Evolutionary conservation across 495 filamentous ascomycete genomes (phyloP).

Genomic region (Lophium mytilinum): DNA sequence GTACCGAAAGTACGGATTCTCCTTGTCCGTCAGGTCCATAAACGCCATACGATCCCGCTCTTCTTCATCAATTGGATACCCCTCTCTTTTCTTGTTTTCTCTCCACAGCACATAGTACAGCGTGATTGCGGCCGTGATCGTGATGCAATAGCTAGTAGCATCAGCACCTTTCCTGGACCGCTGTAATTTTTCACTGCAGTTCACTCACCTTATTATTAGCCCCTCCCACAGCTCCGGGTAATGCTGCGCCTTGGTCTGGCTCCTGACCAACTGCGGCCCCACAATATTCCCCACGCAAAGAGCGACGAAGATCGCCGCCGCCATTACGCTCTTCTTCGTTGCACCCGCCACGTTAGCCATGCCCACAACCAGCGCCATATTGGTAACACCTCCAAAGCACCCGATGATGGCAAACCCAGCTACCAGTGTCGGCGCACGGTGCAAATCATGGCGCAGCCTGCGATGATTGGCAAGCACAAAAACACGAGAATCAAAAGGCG

Average conservation of each 20-base stretch:
- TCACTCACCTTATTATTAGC: slow-evolving; percentile 58
- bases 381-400: slow-evolving; percentile 60
- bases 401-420: slow-evolving; percentile 63
- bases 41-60: slow-evolving; percentile 60
- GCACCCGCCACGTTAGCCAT: slow-evolving; percentile 68
- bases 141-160: slow-evolving; percentile 54
- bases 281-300: slow-evolving; percentile 70
- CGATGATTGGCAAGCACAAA: slow-evolving; percentile 63
- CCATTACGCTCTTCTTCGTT: slow-evolving; percentile 70
- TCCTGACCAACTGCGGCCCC: slow-evolving; percentile 61
- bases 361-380: slow-evolving; percentile 56
- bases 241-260: slow-evolving; percentile 50
- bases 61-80: slow-evolving; percentile 46
- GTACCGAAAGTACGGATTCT: slow-evolving; percentile 70
- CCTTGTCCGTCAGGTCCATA: slow-evolving; percentile 64
- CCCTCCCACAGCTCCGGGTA: slow-evolving; percentile 65
- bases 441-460: slow-evolving; percentile 64
- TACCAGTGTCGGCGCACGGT: slow-evolving; percentile 54
- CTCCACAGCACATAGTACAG: slow-evolving; percentile 50
- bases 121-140: slow-evolving; percentile 44
- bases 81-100: slow-evolving; percentile 48
- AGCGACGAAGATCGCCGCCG: slow-evolving; percentile 62
- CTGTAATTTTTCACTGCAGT: neutral
- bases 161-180: neutral
- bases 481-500: slow-evolving; percentile 54